Percentiles rank a stretch among this genome's conserved stretches.
Evolutionary conservation across 495 filamentous ascomycete species (phyloP).

Genomic region (Zalerion maritima): DNA sequence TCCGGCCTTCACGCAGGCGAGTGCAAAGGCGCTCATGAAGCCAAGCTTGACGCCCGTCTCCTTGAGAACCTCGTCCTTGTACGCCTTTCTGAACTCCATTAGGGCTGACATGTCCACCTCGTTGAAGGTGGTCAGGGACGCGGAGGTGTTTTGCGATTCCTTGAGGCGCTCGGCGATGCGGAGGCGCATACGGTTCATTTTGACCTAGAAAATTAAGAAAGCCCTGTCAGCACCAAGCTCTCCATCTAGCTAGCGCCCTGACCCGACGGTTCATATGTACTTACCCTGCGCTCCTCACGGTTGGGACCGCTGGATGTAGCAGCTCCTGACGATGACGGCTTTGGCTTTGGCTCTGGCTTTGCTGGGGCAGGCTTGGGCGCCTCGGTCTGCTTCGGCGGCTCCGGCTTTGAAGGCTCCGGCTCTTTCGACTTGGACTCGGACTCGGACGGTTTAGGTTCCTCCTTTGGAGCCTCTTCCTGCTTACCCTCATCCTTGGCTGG

Average conservation of each 20-base stretch:
- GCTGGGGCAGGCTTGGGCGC: conserved; percentile 26
- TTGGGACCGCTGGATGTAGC: conserved; percentile 45
- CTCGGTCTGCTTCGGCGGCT: conserved; percentile 30
- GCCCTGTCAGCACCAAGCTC: neutral
- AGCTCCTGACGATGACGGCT: conserved; percentile 19
- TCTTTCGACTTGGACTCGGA: conserved; percentile 16
- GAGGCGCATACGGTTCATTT: conserved; percentile 99
- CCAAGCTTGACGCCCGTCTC: conserved; percentile 95
- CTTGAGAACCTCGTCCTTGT: conserved; percentile 93
- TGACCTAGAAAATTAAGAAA: conserved; percentile 44
- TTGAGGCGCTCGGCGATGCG: conserved; percentile 95
- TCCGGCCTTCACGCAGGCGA: conserved; percentile 85
- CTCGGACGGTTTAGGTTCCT: conserved; percentile 16
- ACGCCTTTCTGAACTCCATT: conserved; percentile 91
- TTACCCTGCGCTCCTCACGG: conserved; percentile 79
- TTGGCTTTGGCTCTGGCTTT: conserved; percentile 28
- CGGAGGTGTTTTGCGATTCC: conserved; percentile 97
- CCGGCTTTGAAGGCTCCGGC: conserved; percentile 23
- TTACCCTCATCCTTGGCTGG: conserved; percentile 7
- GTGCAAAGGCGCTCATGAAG: conserved; percentile 96
- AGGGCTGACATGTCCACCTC: conserved; percentile 98
- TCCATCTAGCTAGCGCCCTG: no score
- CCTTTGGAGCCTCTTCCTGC: conserved; percentile 16
- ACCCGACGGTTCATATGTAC: conserved; percentile 15
- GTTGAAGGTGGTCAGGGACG: conserved; percentile 95